Conservation (phyloP, 2,329 filamentous ascomycete species). For the Teratosphaeria viscida region DNA sequence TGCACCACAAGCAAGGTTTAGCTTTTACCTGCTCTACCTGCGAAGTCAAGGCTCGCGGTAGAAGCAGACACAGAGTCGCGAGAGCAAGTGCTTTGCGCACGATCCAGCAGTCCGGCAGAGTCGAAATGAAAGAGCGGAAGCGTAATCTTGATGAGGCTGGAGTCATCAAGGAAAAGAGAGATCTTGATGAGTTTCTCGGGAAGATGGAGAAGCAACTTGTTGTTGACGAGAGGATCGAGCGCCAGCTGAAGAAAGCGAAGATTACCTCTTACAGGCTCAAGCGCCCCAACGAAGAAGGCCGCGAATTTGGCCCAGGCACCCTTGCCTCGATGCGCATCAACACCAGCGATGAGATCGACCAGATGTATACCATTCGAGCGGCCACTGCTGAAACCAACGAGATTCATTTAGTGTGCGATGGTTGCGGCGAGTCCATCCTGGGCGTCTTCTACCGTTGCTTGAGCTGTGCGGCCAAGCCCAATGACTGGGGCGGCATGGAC, state of each 20-base stretch:
- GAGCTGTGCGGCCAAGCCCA: not conserved
- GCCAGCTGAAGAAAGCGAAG: not conserved
- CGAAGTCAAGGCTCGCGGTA: not conserved
- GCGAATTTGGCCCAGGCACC: not conserved
- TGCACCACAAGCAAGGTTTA: not conserved
- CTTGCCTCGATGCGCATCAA: not conserved
- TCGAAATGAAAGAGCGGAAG: not conserved
- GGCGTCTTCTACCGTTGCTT: conserved; percentile 8
- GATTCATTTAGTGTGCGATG: not conserved
- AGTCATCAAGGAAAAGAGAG: not conserved
- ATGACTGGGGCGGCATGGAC: not conserved
- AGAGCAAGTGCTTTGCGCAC: not conserved
- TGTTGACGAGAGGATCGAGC: not conserved
- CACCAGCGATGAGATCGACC: not conserved
- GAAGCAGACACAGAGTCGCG: not conserved
- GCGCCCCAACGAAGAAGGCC: not conserved
- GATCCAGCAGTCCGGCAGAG: not conserved
- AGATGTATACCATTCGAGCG: not conserved
- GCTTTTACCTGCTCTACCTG: conserved; percentile 1
- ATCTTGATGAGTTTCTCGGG: not conserved
- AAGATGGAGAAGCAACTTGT: not conserved
- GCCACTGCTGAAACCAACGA: not conserved
- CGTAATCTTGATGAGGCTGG: not conserved
- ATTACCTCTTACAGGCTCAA: not conserved
- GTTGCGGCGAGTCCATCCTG: conserved; percentile 1